Evolutionary conservation across 1,284 basidiomycete species (phyloP), one percentile per base, ranked within the genome.

Genomic region (Apiotrichum sp.): DNA sequence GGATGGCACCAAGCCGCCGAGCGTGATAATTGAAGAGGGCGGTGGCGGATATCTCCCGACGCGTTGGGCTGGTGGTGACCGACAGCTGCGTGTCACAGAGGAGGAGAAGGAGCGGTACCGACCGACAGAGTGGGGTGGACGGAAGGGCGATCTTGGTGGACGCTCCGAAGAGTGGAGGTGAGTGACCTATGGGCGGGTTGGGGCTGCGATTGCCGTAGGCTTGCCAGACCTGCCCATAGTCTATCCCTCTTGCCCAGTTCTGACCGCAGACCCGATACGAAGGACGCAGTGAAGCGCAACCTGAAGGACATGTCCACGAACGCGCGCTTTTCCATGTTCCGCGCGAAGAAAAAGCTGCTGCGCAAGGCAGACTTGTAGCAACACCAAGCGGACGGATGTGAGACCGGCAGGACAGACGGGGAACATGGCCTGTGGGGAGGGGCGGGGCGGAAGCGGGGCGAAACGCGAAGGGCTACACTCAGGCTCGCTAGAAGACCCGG

Each of bases 261-360:
- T 56, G 38, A 55, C 47, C 3, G 13, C 52, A 74, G 73, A 32
- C 72, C 74, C 3, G 59, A 59, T 7, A 59, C 63, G 9, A 72
- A 70, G 56, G 76, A 78, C 42, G 55, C 64, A 38, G 52, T 78
- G 54, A 77, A 76, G 60, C 65, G 73, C 35, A 70, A 72, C 42
- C 66, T 72, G 60, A 72, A 74, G 47, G 74, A 76, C 50, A 56
- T 76, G 33, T 55, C 61, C 14, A 71, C 73, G 2, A 69, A 67
- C 42, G 68, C 74, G 16, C 63, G 73, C 31, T 77, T 76, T 52
- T 64, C 65, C 53, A 53, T 74, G 53, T 75, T 75, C 59, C 60
- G 74, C 39, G 68, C 76, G 6, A 76, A 74, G 64, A 77, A 77
- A 67, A 76, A 74, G 68, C 46, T 78, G 38, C 58, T 70, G 47